phyloP scores from a whole-genome alignment of 257 asterid species.

The Nemophila menziesii region DNA sequence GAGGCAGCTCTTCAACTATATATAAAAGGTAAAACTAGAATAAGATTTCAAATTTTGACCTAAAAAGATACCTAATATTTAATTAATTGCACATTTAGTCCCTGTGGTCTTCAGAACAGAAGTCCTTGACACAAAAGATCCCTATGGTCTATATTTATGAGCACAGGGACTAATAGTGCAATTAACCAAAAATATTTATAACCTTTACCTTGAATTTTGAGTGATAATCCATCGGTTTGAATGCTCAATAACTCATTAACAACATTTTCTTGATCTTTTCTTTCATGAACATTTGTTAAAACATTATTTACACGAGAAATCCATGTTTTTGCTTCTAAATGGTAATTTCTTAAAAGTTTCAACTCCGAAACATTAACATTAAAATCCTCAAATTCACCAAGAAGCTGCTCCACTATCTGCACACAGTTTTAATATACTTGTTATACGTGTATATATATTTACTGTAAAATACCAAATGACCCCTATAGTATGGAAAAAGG shows the following conservation, averaged over 20 bases:
- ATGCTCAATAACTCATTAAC: constrained; percentile 56
- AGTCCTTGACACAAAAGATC: no score
- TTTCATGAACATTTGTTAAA: constrained; percentile 37
- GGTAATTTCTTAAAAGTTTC: constrained; percentile 47
- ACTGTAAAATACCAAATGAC: constrained; percentile 3
- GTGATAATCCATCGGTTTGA: constrained; percentile 48
- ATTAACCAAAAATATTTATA: constrained; percentile 8
- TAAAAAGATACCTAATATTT: no score
- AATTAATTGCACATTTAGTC: no score
- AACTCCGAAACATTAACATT: constrained; percentile 64
- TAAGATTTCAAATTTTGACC: neutral
- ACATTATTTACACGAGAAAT: constrained; percentile 42
- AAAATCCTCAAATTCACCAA: constrained; percentile 52
- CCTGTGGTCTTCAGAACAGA: no score
- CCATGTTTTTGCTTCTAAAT: constrained; percentile 66
- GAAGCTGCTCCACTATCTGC: constrained; percentile 57
- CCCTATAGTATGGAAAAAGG: no score
- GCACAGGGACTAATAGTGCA: no score
- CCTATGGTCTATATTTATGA: no score
- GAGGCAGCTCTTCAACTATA: constrained; percentile 66
- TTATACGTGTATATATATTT: constrained; percentile 12
- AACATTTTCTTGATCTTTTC: constrained; percentile 66
- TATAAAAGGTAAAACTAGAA: constrained; percentile 8
- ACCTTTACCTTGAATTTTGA: constrained; percentile 59
- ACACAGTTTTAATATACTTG: constrained; percentile 8